Percentiles rank a stretch among this genome's conserved stretches.
These are phyloP conservation scores for Hypoxylon sp. DNA, from an alignment of 2,329 filamentous ascomycete genomes.

Conservation along the genomic window DNA sequence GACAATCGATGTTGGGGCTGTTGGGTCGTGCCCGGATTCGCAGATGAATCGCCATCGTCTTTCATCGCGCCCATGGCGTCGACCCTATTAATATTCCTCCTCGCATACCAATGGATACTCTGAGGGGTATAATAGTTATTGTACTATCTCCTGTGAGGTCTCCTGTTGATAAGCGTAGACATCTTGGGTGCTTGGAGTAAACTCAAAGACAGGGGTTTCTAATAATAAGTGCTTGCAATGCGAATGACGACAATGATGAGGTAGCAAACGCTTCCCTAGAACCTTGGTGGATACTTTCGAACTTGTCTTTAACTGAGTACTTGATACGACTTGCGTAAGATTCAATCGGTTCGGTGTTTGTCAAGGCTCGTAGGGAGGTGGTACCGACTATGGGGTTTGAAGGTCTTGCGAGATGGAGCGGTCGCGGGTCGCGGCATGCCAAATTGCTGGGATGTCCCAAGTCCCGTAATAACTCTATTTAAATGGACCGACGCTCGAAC, in stretches of 20 bases:
- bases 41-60: conserved; percentile 51
- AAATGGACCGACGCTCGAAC: conserved; percentile 12
- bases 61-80: conserved; percentile 53
- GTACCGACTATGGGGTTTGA: conserved; percentile 14
- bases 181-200: conserved; percentile 28
- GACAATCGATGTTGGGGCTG: conserved; percentile 47
- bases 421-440: conserved; percentile 36
- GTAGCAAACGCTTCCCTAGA: conserved; percentile 5
- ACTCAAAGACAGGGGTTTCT: conserved; percentile 12
- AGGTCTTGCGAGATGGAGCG: conserved; percentile 34
- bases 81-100: conserved; percentile 11
- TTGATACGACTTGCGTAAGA: conserved; percentile 11
- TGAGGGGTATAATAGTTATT: conserved; percentile 13
- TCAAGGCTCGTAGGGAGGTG: conserved; percentile 6
- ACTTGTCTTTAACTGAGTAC: conserved; percentile 4
- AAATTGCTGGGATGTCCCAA: conserved; percentile 34
- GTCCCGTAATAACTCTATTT: conserved; percentile 27
- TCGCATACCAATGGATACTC: conserved; percentile 34
- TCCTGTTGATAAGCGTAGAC: conserved; percentile 17
- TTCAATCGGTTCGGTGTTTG: conserved; percentile 5
- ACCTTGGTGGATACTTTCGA: conserved; percentile 21
- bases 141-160: conserved; percentile 33
- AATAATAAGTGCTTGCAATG: conserved; percentile 30
- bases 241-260: conserved; percentile 28
- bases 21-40: conserved; percentile 45